Conservation (phyloP, 345 rosid species). For the Camelina neglecta region DNA sequence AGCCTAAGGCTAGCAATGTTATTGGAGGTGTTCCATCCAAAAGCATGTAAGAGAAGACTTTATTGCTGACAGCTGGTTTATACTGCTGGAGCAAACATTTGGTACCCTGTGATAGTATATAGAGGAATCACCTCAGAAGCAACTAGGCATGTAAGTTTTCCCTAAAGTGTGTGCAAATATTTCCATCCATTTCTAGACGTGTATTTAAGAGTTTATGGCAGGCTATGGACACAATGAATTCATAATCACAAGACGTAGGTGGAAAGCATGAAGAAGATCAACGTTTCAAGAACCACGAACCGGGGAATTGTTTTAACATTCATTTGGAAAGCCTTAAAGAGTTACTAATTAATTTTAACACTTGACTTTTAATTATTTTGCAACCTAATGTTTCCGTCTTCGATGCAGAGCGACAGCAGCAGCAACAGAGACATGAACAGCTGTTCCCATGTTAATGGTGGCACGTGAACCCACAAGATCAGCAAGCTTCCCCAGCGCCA, state of each 20-base stretch:
- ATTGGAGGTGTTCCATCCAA: slow-evolving; percentile 51
- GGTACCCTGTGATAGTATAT: slow-evolving; percentile 67
- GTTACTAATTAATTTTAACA: not conserved
- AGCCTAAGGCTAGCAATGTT: slow-evolving; percentile 51
- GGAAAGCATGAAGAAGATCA: slow-evolving; percentile 17
- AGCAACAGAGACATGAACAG: too few relatives aligned
- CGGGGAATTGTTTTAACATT: not conserved
- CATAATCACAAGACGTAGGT: slow-evolving; percentile 20
- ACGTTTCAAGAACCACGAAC: slow-evolving; percentile 12
- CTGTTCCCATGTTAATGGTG: too few relatives aligned
- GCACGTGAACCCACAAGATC: too few relatives aligned
- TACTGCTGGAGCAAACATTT: slow-evolving; percentile 61
- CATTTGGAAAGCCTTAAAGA: too few relatives aligned
- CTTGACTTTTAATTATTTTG: too few relatives aligned
- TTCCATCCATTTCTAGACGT: not conserved
- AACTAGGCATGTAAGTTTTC: slow-evolving; percentile 40
- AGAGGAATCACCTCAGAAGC: slow-evolving; percentile 50
- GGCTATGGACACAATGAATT: slow-evolving; percentile 7
- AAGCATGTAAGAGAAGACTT: slow-evolving; percentile 55
- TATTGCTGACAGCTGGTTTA: slow-evolving; percentile 54
- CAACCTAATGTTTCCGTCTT: too few relatives aligned
- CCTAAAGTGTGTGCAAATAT: slow-evolving; percentile 1
- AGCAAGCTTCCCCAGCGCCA: too few relatives aligned
- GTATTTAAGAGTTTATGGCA: slow-evolving; percentile 2
- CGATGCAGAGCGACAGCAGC: too few relatives aligned